phyloP scores from a whole-genome alignment of 1,139 yeast species.

The Scheffersomyces cryptocercus region DNA sequence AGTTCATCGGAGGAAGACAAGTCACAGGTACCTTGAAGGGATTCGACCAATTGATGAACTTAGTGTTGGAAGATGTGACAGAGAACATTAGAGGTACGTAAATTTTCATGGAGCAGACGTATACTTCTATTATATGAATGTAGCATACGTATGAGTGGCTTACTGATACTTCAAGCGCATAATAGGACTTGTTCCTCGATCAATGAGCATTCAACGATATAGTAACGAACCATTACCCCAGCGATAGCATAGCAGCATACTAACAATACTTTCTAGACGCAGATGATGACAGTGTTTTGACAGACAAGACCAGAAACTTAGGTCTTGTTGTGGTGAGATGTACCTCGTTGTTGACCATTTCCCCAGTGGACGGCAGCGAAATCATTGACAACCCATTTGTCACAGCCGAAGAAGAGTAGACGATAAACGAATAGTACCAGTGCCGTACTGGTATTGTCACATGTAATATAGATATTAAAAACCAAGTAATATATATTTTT shows the following conservation, averaged over 20 bases:
- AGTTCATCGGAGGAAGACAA: slow-evolving; percentile 84
- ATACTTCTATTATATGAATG: no score
- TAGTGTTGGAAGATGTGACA: slow-evolving; percentile 81
- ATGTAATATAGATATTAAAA: no score
- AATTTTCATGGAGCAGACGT: no score
- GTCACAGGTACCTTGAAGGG: slow-evolving; percentile 83
- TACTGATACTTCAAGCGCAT: no score
- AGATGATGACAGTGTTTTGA: slow-evolving; percentile 53
- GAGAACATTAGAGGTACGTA: slow-evolving; percentile 62
- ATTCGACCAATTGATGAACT: slow-evolving; percentile 88
- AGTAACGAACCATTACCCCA: no score
- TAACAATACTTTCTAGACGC: slow-evolving; percentile 46
- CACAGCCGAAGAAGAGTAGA: slow-evolving; percentile 14
- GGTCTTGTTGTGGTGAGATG: slow-evolving; percentile 82
- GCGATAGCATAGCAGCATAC: slow-evolving; percentile 10
- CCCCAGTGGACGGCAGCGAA: slow-evolving; percentile 84
- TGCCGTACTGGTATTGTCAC: no score
- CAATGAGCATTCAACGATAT: no score
- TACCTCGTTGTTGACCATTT: slow-evolving; percentile 73
- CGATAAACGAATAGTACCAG: no score
- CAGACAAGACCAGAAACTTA: slow-evolving; percentile 58
- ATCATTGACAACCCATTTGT: slow-evolving; percentile 72
- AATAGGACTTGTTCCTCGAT: no score
- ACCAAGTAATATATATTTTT: no score
- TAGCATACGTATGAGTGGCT: no score